phyloP scores from a whole-genome alignment of 2,329 filamentous ascomycete species.

The Microsporum audouinii region DNA sequence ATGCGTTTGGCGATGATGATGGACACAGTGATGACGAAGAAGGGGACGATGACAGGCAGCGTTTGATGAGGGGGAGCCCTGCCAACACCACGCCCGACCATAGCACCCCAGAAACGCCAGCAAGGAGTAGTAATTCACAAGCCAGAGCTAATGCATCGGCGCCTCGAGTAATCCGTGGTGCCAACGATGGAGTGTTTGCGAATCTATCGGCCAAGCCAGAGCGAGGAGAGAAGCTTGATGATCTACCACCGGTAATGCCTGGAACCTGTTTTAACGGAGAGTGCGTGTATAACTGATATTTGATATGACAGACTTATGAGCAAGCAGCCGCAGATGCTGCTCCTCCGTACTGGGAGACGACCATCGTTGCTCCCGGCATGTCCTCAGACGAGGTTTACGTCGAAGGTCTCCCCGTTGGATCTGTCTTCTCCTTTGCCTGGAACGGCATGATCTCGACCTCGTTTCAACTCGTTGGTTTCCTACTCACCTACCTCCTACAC shows the following conservation, averaged over 20 bases:
- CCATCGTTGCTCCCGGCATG: slow-evolving; percentile 83
- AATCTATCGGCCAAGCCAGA: slow-evolving; percentile 89
- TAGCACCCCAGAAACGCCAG: not conserved
- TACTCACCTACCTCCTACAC: slow-evolving; percentile 94
- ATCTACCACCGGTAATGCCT: slow-evolving; percentile 71
- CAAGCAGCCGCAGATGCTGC: slow-evolving; percentile 94
- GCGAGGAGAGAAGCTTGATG: slow-evolving; percentile 62
- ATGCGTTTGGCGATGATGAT: slow-evolving; percentile 80
- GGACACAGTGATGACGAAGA: slow-evolving; percentile 60
- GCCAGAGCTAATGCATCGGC: not conserved
- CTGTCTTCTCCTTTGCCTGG: slow-evolving; percentile 67
- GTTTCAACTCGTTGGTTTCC: slow-evolving; percentile 92
- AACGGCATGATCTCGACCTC: slow-evolving; percentile 93
- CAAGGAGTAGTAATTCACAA: not conserved
- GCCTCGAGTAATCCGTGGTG: slow-evolving; percentile 33
- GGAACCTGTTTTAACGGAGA: not conserved
- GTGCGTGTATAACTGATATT: not conserved
- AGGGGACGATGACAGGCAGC: slow-evolving; percentile 69
- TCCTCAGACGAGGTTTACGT: slow-evolving; percentile 94
- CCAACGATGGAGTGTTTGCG: slow-evolving; percentile 90
- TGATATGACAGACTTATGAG: slow-evolving; percentile 66
- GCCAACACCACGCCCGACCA: slow-evolving; percentile 11
- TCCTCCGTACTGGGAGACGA: slow-evolving; percentile 98
- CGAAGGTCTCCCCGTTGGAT: slow-evolving; percentile 83
- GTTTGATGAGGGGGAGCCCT: slow-evolving; percentile 62